Evolutionary conservation across 768 basidiomycete genomes (phyloP).

Genomic region (Tricholoma saponaceum): DNA sequence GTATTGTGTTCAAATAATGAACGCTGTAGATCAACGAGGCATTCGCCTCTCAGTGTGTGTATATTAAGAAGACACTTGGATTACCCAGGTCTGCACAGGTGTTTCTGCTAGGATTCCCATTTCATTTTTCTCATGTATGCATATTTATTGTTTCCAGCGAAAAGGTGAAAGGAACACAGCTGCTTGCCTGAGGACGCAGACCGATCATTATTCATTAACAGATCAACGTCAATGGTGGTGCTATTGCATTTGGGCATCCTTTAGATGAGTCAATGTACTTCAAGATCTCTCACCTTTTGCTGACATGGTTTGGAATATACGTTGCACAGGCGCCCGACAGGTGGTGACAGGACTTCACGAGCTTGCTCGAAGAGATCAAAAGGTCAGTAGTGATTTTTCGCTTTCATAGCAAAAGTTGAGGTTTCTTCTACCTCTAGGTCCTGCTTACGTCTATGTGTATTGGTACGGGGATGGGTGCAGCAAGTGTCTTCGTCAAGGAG

Average conservation of each 20-base stretch:
- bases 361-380: slow-evolving; percentile 62
- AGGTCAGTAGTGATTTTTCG: slow-evolving; percentile 37
- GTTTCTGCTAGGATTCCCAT: background rate
- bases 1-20: background rate
- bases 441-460: slow-evolving; percentile 91
- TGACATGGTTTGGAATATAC: slow-evolving; percentile 30
- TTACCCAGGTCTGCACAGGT: slow-evolving; percentile 37
- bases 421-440: slow-evolving; percentile 38
- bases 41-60: slow-evolving; percentile 81
- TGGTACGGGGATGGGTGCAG: slow-evolving; percentile 90
- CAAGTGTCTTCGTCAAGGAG: slow-evolving; percentile 66
- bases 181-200: background rate
- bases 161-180: slow-evolving; percentile 22
- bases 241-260: slow-evolving; percentile 83
- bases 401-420: slow-evolving; percentile 1
- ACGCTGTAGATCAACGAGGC: slow-evolving; percentile 79
- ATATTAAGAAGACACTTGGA: slow-evolving; percentile 62
- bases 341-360: slow-evolving; percentile 80
- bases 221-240: slow-evolving; percentile 89
- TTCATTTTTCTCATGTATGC: background rate
- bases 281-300: background rate
- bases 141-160: slow-evolving; percentile 22
- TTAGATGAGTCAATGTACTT: slow-evolving; percentile 53
- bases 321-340: slow-evolving; percentile 82
- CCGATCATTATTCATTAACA: slow-evolving; percentile 18